Percentiles rank a stretch among this genome's conserved stretches.
Conservation (phyloP, 1,284 basidiomycete species). For the Porphyrellus sp. region DNA sequence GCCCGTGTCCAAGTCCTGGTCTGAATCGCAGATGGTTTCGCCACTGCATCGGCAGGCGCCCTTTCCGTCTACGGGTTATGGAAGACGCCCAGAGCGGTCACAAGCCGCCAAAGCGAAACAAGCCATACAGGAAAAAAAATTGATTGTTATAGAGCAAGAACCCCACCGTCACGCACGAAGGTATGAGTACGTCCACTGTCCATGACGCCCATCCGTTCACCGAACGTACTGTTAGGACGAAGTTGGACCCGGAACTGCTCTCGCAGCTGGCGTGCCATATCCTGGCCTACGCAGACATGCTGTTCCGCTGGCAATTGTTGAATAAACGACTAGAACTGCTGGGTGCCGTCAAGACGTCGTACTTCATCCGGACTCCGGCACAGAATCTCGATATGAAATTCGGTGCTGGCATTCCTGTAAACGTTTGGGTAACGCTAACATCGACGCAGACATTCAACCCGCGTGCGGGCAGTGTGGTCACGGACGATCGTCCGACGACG, state of each 20-base stretch:
- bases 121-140: constrained; percentile 35
- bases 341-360: constrained; percentile 49
- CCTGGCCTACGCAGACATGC: constrained; percentile 69
- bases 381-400: constrained; percentile 35
- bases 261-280: constrained; percentile 58
- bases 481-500: constrained; percentile 35
- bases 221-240: constrained; percentile 9
- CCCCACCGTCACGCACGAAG: constrained; percentile 11
- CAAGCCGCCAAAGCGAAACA: constrained; percentile 34
- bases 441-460: constrained; percentile 36
- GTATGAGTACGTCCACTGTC: constrained; percentile 3
- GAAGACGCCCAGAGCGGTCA: constrained; percentile 39
- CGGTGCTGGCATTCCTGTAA: constrained; percentile 28
- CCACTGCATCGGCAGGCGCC: constrained; percentile 35
- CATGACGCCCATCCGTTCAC: background rate
- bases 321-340: constrained; percentile 68
- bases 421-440: constrained; percentile 5
- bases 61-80: constrained; percentile 41
- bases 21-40: constrained; percentile 38
- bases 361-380: constrained; percentile 27
- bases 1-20: constrained; percentile 54
- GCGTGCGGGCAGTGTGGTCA: constrained; percentile 39
- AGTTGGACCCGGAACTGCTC: constrained; percentile 25
- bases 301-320: constrained; percentile 67
- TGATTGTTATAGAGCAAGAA: constrained; percentile 35